Evolutionary conservation across 164 flowering plant genomes (phyloP).

Genomic region (Liquidambar formosana): DNA sequence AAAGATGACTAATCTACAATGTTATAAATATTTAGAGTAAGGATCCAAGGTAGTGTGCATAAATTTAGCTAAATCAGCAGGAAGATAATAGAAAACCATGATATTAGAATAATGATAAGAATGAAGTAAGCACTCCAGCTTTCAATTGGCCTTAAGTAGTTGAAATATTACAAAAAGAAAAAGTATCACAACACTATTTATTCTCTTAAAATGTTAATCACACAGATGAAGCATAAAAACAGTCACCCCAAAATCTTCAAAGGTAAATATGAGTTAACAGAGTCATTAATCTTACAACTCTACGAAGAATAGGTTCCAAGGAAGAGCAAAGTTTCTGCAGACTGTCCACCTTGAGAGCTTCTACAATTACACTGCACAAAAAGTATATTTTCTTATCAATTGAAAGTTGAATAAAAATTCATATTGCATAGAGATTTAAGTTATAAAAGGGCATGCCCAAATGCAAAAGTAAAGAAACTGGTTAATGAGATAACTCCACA

Average conservation of each 20-base stretch:
- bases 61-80: neutral
- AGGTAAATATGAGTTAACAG: neutral
- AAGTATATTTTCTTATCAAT: neutral
- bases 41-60: neutral
- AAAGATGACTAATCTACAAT: neutral
- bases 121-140: neutral
- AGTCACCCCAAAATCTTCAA: neutral
- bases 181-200: neutral
- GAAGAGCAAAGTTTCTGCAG: conserved; percentile 77
- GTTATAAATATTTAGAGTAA: neutral
- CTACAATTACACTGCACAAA: conserved; percentile 66
- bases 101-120: neutral
- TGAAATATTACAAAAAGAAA: conserved; percentile 2
- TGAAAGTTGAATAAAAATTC: neutral
- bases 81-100: neutral
- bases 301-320: conserved; percentile 71
- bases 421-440: neutral
- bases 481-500: too few relatives aligned
- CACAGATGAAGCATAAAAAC: neutral
- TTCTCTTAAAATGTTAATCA: too few relatives aligned
- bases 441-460: too few relatives aligned
- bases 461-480: too few relatives aligned
- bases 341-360: conserved; percentile 74
- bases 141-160: neutral
- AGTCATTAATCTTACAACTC: conserved; percentile 57